Percentiles rank a stretch among this genome's conserved stretches.
Conservation (phyloP, 1,139 yeast genomes). For the Nakaseomyces bracarensis region DNA sequence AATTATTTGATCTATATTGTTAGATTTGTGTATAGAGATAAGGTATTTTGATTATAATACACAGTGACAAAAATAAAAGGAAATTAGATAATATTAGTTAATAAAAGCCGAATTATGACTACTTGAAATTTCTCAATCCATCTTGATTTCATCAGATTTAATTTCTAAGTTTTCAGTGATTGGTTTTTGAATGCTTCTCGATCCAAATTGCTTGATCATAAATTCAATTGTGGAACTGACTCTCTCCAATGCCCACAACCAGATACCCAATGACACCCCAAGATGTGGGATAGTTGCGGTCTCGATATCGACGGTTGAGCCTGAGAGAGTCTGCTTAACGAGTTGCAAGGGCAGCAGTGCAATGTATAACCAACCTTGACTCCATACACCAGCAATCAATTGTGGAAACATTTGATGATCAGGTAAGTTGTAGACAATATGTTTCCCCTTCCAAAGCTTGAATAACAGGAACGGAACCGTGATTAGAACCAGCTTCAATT, state of each 20-base stretch:
- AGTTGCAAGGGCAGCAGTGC: constrained; percentile 24
- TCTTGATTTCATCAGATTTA: not conserved
- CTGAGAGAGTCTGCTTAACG: constrained; percentile 5
- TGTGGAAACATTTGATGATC: constrained; percentile 25
- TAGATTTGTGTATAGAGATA: no score
- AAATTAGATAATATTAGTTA: no score
- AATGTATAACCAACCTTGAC: constrained; percentile 29
- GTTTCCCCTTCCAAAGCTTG: constrained; percentile 31
- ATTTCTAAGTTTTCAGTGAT: constrained; percentile 1
- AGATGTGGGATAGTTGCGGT: constrained; percentile 8
- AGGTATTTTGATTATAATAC: no score
- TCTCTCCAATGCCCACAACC: constrained; percentile 30
- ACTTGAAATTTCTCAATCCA: not conserved
- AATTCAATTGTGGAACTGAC: constrained; percentile 25
- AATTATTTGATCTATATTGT: no score
- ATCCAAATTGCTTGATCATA: constrained; percentile 12
- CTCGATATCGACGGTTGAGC: not conserved
- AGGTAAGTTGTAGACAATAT: constrained; percentile 27
- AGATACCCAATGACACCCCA: constrained; percentile 30
- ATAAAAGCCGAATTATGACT: no score
- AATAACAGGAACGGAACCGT: constrained; percentile 28
- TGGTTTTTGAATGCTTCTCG: not conserved
- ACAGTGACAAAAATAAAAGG: no score
- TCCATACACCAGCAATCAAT: constrained; percentile 24
- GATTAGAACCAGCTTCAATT: constrained; percentile 30